Base-by-base conservation (phyloP, 352 stramenopile genomes). In the Phytophthora meadii region DNA sequence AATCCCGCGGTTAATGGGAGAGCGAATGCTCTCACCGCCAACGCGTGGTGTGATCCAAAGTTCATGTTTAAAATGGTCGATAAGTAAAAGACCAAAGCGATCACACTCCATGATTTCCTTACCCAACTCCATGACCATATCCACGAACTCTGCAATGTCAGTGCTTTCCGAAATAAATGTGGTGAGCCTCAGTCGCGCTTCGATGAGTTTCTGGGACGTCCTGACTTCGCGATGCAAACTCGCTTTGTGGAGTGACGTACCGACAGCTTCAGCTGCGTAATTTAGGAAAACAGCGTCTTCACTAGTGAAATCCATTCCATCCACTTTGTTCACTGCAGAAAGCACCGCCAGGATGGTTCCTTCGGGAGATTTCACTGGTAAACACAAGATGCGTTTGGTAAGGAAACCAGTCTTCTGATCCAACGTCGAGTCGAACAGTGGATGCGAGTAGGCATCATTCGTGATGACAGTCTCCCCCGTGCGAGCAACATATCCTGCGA, bases 51-150 rank as follows among this genome's bases (percentile, higher is more conserved):
- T 92, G 52, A 92, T 92, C 81, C 82, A 92, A 44, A 92, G 74
- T 52, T 92, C 82, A 41, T 89, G 82, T 49, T 92, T 92, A 56
- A 92, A 82, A 46, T 92, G 82, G 25, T 92, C 82, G 10, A 89
- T 85, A 41, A 92, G 80, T 17, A 92, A 42, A 22, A 92, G 67
- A 0, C 82, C 82, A 41, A 92, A 92, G 47, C 82, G 82, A 45
- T 89, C 82, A 45, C 82, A 92, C 6, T 83, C 76, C 81, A 92
- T 92, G 45, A 92, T 85, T 10, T 87, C 76, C 36, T 90, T 89
- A 24, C 83, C 83, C n/a, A 88, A 68, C 17, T 86, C 76, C 79
- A 90, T 89, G 22, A 92, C 81, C 47, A 92, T 65, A 24, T 90
- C 72, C 41, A 87, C 82, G 30, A 92, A 89, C 34, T 71, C 65